Conservation (phyloP, 2,329 filamentous ascomycete genomes). For the Botrytis porri region DNA sequence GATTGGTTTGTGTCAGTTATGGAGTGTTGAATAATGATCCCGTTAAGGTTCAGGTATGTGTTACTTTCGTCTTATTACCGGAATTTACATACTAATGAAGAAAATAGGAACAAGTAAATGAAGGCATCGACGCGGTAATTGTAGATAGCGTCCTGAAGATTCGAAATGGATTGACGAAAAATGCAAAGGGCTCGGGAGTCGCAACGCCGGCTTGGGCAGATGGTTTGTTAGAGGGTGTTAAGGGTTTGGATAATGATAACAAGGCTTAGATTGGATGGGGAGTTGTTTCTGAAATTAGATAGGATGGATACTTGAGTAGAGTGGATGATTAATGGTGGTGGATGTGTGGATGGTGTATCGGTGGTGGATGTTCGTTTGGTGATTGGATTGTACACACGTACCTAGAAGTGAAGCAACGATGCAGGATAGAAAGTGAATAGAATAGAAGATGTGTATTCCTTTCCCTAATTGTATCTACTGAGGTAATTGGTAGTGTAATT, state of each 20-base stretch:
- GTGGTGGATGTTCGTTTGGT: too few relatives aligned
- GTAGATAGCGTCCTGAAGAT: slow-evolving; percentile 94
- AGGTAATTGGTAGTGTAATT: neutral
- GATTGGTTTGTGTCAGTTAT: slow-evolving; percentile 92
- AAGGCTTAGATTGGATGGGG: neutral
- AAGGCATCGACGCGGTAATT: slow-evolving; percentile 97
- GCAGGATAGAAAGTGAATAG: neutral
- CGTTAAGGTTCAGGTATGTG: slow-evolving; percentile 76
- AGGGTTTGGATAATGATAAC: neutral
- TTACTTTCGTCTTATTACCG: neutral
- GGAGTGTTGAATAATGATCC: slow-evolving; percentile 88
- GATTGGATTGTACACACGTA: neutral
- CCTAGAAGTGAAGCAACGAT: neutral
- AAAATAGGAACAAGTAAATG: slow-evolving; percentile 68
- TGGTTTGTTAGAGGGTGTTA: neutral
- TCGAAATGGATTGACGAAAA: slow-evolving; percentile 67
- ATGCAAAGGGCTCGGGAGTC: slow-evolving; percentile 24
- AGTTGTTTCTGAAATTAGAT: too few relatives aligned
- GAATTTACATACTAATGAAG: slow-evolving; percentile 17
- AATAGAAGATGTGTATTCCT: neutral
- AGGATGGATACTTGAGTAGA: neutral
- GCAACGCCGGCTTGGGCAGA: slow-evolving; percentile 10
- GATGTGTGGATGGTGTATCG: neutral
- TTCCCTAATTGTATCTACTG: neutral
- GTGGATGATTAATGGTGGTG: neutral